Evolutionary conservation across 257 asterid genomes (phyloP).

Genomic region (Solanum etuberosum): DNA sequence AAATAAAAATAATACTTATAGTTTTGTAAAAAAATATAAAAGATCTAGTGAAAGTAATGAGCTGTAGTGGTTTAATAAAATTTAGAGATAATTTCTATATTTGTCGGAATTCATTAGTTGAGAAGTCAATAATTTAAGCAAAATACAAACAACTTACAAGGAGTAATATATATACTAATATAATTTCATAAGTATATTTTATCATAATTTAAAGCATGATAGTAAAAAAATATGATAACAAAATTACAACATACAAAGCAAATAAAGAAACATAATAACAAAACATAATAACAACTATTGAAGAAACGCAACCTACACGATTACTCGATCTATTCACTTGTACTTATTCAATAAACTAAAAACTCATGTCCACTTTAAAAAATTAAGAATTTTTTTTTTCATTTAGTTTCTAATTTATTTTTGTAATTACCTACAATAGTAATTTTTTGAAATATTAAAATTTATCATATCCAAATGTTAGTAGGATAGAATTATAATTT

Average conservation of each 20-base stretch:
- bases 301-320: fast-evolving
- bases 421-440: too few relatives aligned
- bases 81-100: not conserved
- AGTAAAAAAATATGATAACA: not conserved
- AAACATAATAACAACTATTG: too few relatives aligned
- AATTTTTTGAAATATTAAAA: too few relatives aligned
- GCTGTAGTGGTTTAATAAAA: not conserved
- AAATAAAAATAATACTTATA: not conserved
- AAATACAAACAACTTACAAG: not conserved
- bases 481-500: too few relatives aligned
- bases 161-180: too few relatives aligned
- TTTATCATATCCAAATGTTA: too few relatives aligned
- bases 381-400: too few relatives aligned
- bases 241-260: not conserved
- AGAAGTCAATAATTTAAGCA: not conserved
- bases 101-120: not conserved
- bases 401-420: not conserved
- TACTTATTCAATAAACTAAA: not conserved
- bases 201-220: not conserved
- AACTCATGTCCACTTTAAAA: not conserved
- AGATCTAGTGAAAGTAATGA: not conserved
- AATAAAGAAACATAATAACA: too few relatives aligned
- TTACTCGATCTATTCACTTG: not conserved
- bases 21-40: too few relatives aligned
- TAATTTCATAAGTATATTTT: not conserved